Percentiles rank a stretch among this genome's conserved stretches.
phyloP scores from a whole-genome alignment of 2,329 filamentous ascomycete species.

The Knufia fluminis region DNA sequence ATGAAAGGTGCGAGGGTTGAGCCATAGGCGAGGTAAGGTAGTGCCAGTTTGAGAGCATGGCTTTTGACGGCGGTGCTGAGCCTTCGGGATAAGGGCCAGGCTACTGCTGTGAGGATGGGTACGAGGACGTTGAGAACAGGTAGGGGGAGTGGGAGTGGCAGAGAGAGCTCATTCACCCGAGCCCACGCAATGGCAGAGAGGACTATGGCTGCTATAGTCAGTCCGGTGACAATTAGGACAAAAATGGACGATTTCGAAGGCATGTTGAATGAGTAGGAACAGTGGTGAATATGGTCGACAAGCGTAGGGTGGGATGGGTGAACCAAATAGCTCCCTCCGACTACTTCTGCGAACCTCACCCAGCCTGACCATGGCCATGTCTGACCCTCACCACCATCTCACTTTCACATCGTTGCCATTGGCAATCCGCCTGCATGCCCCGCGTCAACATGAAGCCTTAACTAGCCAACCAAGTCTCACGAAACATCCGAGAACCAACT shows the following conservation, averaged over 20 bases:
- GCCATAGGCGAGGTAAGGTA: conserved; percentile 6
- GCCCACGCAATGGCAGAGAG: conserved; percentile 6
- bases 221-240: background rate
- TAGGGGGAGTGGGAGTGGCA: conserved; percentile 10
- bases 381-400: background rate
- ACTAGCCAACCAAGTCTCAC: no score
- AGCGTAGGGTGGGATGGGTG: no score
- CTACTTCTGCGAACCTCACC: background rate
- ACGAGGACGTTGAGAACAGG: conserved; percentile 11
- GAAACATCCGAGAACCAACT: no score
- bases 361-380: background rate
- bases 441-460: background rate
- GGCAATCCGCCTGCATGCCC: background rate
- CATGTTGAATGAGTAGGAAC: no score
- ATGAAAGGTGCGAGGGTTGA: conserved; percentile 24
- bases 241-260: background rate
- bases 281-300: no score
- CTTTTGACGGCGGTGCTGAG: background rate
- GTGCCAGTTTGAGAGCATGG: background rate
- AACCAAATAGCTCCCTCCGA: no score
- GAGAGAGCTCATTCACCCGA: conserved; percentile 5
- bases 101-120: background rate
- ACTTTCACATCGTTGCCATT: background rate
- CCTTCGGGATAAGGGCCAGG: background rate
- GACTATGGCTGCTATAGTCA: background rate